Conservation (phyloP, 2,329 filamentous ascomycete species). For the Aspergillus pseudonomiae region DNA sequence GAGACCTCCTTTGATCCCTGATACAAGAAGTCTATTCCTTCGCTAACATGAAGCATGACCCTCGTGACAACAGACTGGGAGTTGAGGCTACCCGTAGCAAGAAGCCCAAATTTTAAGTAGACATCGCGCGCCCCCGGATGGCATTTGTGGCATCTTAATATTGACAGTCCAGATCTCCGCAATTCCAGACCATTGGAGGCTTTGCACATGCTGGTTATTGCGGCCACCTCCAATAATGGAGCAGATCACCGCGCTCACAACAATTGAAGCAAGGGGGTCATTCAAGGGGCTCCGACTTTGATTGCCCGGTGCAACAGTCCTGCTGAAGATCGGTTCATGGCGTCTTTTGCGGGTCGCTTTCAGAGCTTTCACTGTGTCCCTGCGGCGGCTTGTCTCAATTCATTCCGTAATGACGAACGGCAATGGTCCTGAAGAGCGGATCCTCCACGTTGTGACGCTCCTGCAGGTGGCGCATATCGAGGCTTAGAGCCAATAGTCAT, state of each 20-base stretch:
- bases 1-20: conserved; percentile 4
- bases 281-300: conserved; percentile 27
- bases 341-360: conserved; percentile 23
- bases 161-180: conserved; percentile 16
- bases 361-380: conserved; percentile 20
- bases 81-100: conserved; percentile 6
- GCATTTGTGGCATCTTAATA: conserved; percentile 18
- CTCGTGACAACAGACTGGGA: background rate
- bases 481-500: conserved; percentile 30
- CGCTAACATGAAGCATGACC: background rate
- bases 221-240: conserved; percentile 27
- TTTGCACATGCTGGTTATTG: conserved; percentile 23
- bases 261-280: conserved; percentile 33
- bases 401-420: conserved; percentile 34
- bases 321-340: conserved; percentile 19
- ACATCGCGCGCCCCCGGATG: conserved; percentile 13
- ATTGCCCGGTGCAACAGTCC: conserved; percentile 31
- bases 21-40: background rate
- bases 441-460: conserved; percentile 38
- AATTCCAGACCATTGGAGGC: conserved; percentile 13
- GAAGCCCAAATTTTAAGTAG: conserved; percentile 5
- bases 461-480: conserved; percentile 28
- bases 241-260: conserved; percentile 20
- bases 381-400: conserved; percentile 36
- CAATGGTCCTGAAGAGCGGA: conserved; percentile 25